Evolutionary conservation across 2,329 filamentous ascomycete genomes (phyloP), one percentile per base, ranked within the genome.

Genomic region (Daldinia sp.): DNA sequence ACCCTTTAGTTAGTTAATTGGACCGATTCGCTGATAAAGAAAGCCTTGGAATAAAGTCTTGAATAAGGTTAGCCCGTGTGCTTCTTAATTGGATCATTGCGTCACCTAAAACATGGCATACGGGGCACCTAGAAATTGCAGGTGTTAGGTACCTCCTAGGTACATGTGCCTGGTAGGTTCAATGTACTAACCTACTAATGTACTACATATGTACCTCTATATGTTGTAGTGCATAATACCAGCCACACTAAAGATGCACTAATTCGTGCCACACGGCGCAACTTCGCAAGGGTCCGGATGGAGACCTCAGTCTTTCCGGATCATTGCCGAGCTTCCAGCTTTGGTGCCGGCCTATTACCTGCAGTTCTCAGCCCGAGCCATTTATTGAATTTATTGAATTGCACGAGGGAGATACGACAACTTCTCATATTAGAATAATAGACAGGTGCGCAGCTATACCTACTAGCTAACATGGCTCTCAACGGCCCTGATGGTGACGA

Each of bases 401-500:
- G 39, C 12, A 55, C 48, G 48, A 68, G 58, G 58, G 55, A 23
- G 30, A 60, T 35, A 35, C 18, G 26, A 37, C 46, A 28, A 33
- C 20, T 9, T 35, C 33, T 35, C 26, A 41, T 39, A 48, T 51
- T 41, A 9, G 39, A 13, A 67, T 26, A 44, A 28, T 23, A 54
- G 65, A 62, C 35, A 48, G 48, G 63, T 46, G 30, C 6, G 62
- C 23, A 62, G 23, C 6, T 20, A 33, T 20, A 28, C 26, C 23
- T 68, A 48, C 37, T 50, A 63, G 60, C 66, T 68, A 54, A 65
- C 23, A 78, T 78, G 76, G 71, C 71, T 66, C 65, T 46, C 55
- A 75, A 73, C 44, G 23, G 59, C 69, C 71, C 73, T 7, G 73
- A 70, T 57, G 73, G 69, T 66, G 68, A 76, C 41, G 74, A 78